A percentile compares a stretch with the other conserved stretches of the same genome.
Evolutionary conservation across 352 stramenopile genomes (phyloP).

Genomic region (Phytophthora palmivora): DNA sequence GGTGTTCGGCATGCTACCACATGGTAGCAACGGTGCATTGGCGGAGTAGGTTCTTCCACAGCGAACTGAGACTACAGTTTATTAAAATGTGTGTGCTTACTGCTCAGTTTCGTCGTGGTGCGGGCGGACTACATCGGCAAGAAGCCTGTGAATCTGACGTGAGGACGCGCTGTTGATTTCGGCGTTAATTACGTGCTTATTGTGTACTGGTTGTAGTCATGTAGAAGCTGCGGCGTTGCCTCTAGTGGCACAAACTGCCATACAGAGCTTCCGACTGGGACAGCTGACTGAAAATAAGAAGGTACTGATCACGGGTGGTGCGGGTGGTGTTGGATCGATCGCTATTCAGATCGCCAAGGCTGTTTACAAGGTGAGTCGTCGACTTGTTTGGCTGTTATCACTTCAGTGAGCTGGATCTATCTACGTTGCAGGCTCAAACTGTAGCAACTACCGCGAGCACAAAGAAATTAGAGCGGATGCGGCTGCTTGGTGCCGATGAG

Average conservation of each 20-base stretch:
- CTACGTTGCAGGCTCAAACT: conserved; percentile 48
- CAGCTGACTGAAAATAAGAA: conserved; percentile 70
- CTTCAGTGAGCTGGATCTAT: not conserved
- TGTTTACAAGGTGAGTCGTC: conserved; percentile 65
- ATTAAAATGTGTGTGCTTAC: not conserved
- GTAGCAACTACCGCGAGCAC: conserved; percentile 76
- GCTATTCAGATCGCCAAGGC: conserved; percentile 80
- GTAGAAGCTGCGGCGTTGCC: conserved; percentile 76
- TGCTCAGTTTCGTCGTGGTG: conserved; percentile 55
- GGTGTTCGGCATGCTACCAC: conserved; percentile 78
- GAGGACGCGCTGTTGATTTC: not conserved
- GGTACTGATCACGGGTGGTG: conserved; percentile 75
- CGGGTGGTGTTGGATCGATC: conserved; percentile 72
- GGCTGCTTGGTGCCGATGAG: conserved; percentile 69
- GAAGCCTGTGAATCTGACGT: conserved; percentile 76
- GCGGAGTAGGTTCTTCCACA: conserved; percentile 57
- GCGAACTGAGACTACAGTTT: not conserved
- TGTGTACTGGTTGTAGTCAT: conserved; percentile 38
- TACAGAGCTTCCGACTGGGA: conserved; percentile 59
- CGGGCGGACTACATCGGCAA: conserved; percentile 66
- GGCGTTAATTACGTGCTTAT: not conserved
- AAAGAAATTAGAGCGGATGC: conserved; percentile 71
- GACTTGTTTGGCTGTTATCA: not conserved
- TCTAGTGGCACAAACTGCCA: conserved; percentile 56
- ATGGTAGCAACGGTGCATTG: conserved; percentile 65